Conservation (phyloP, 352 stramenopile species). For the Globisporangium acanthophoron region DNA sequence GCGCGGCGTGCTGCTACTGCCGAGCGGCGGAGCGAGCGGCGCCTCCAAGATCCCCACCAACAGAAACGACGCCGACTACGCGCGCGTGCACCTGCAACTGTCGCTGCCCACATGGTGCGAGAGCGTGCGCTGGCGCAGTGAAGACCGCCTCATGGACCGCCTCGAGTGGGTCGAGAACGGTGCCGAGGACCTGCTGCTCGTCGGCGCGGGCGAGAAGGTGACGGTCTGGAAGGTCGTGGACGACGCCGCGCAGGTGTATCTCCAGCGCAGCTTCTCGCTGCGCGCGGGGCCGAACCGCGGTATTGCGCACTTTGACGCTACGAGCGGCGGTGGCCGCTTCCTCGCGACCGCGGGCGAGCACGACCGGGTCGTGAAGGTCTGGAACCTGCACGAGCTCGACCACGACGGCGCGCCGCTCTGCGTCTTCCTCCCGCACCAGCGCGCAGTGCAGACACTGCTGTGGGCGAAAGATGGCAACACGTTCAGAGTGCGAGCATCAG, state of each 20-base stretch:
- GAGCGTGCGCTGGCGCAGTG: slow-evolving; percentile 62
- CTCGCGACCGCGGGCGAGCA: slow-evolving; percentile 48
- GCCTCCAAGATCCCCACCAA: slow-evolving; percentile 13
- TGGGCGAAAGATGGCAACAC: slow-evolving; percentile 57
- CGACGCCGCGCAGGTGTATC: slow-evolving; percentile 71
- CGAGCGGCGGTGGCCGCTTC: slow-evolving; percentile 42
- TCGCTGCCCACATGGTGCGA: slow-evolving; percentile 63
- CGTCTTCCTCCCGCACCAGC: slow-evolving; percentile 53
- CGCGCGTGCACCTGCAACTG: slow-evolving; percentile 66
- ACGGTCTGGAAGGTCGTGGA: slow-evolving; percentile 82
- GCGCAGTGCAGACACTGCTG: slow-evolving; percentile 41
- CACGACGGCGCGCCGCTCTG: slow-evolving; percentile 51
- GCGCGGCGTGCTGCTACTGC: slow-evolving; percentile 57
- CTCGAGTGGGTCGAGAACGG: slow-evolving; percentile 71
- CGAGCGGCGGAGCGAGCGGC: slow-evolving; percentile 6
- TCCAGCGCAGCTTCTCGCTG: slow-evolving; percentile 63
- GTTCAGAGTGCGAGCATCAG: slow-evolving; percentile 32
- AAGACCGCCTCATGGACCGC: slow-evolving; percentile 54
- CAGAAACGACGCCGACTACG: slow-evolving; percentile 29
- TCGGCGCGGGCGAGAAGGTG: slow-evolving; percentile 62
- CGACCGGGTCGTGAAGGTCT: slow-evolving; percentile 74
- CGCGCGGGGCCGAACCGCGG: slow-evolving; percentile 9
- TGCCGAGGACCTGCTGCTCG: slow-evolving; percentile 61
- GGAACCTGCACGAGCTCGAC: slow-evolving; percentile 43
- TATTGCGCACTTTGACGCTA: slow-evolving; percentile 60